A percentile compares a stretch with the other conserved stretches of the same genome.
These are phyloP conservation scores for Jimgerdemannia lactiflua DNA, from an alignment of 192 early-diverging fungal genomes.

Conservation along the genomic window DNA sequence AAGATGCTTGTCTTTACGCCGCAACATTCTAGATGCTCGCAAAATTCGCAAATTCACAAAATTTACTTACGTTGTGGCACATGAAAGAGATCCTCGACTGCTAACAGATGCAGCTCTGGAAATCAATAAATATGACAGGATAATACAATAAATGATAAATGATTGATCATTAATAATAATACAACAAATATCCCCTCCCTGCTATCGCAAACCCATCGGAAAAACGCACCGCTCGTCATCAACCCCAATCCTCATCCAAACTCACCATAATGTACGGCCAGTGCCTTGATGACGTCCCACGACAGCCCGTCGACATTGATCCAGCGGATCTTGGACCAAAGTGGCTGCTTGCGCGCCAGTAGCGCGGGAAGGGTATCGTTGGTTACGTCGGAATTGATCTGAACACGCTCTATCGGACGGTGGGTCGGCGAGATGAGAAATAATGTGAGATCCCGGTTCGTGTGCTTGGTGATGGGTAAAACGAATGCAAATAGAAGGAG, in stretches of 20 bases:
- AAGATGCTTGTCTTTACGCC: background rate
- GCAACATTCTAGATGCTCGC: too few species aligned
- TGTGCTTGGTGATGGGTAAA: background rate
- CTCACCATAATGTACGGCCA: conserved; percentile 35
- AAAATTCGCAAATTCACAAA: background rate
- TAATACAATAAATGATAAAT: too few species aligned
- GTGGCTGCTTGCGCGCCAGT: conserved; percentile 18
- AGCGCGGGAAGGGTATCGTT: background rate
- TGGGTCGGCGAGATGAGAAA: background rate
- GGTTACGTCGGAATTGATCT: background rate
- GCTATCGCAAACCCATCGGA: too few species aligned
- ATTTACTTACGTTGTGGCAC: conserved; percentile 22
- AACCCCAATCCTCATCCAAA: background rate
- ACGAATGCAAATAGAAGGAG: background rate
- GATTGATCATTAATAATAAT: too few species aligned
- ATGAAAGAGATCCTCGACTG: conserved; percentile 34
- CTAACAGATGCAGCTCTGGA: conserved; percentile 31
- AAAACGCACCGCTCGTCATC: too few species aligned
- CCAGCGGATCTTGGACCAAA: conserved; percentile 44
- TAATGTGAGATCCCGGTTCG: background rate
- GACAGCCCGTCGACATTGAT: conserved; percentile 50
- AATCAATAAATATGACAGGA: too few species aligned
- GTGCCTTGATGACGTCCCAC: conserved; percentile 40
- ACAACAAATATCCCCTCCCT: background rate
- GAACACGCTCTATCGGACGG: background rate